These are phyloP conservation scores for Epichloe gansuensis DNA, from an alignment of 2,329 filamentous ascomycete species.

Conservation along the genomic window DNA sequence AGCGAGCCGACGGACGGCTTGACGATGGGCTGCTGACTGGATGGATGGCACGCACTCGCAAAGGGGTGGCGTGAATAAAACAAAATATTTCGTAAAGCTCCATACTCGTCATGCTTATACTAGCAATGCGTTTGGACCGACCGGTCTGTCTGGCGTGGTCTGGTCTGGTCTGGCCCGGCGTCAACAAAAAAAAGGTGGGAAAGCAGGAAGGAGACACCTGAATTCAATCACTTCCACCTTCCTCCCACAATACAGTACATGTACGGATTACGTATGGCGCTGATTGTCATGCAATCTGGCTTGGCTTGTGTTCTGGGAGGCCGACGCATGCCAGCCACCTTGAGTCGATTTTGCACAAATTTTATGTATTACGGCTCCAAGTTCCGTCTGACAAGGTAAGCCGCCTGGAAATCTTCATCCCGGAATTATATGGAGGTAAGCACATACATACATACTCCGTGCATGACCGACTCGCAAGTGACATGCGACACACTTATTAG, in stretches of 20 bases:
- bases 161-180: background rate
- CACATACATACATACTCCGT: background rate
- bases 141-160: no score
- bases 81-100: background rate
- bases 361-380: background rate
- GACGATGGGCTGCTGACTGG: background rate
- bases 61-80: background rate
- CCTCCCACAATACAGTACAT: background rate
- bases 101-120: background rate
- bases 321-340: background rate
- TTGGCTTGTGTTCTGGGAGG: no score
- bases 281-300: background rate
- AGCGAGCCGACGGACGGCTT: background rate
- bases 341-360: background rate
- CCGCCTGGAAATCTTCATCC: no score
- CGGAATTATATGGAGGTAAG: no score
- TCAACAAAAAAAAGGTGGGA: background rate
- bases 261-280: no score
- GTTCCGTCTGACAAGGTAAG: background rate
- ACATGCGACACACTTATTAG: background rate
- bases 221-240: background rate
- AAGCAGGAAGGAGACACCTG: background rate
- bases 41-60: background rate
- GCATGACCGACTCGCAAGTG: background rate
- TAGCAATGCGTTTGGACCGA: background rate